A percentile compares a stretch with the other conserved stretches of the same genome.
Conservation (phyloP, 2,329 filamentous ascomycete genomes). For the Pestalotiopsis sp. region DNA sequence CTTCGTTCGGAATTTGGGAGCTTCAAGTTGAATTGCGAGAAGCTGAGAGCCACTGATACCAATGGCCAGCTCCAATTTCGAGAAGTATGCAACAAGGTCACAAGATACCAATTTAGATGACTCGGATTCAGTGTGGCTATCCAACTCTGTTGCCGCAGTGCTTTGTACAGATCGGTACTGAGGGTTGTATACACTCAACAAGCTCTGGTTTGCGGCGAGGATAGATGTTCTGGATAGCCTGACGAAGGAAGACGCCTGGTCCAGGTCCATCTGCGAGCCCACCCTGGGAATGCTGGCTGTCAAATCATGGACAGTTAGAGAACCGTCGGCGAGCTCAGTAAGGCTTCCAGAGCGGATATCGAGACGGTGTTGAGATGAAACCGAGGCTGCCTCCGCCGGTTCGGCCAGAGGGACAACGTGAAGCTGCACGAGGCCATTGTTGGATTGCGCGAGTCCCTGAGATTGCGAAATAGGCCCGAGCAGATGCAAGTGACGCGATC, state of each 20-base stretch:
- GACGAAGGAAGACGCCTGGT: constrained; percentile 62
- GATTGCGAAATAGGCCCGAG: constrained; percentile 26
- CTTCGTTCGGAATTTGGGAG: constrained; percentile 58
- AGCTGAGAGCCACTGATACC: constrained; percentile 66
- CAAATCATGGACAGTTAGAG: constrained; percentile 65
- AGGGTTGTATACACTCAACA: constrained; percentile 68
- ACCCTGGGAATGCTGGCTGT: constrained; percentile 63
- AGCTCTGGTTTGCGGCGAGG: constrained; percentile 59
- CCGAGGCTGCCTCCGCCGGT: constrained; percentile 12
- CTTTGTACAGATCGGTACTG: constrained; percentile 66
- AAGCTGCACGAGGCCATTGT: constrained; percentile 28
- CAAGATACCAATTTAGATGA: constrained; percentile 38
- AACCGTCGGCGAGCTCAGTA: constrained; percentile 57
- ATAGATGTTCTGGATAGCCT: constrained; percentile 69
- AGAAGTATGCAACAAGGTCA: constrained; percentile 62
- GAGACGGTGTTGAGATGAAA: constrained; percentile 49
- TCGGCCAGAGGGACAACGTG: constrained; percentile 27
- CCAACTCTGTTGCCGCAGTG: constrained; percentile 46
- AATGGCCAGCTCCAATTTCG: constrained; percentile 67
- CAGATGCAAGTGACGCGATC: constrained; percentile 30
- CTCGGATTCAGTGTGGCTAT: constrained; percentile 34
- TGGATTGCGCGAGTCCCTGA: constrained; percentile 14
- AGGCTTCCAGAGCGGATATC: constrained; percentile 67
- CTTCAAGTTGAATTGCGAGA: constrained; percentile 70
- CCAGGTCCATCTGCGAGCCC: constrained; percentile 54